These are phyloP conservation scores for Podila epigama DNA, from an alignment of 192 early-diverging fungal genomes.

Conservation along the genomic window DNA sequence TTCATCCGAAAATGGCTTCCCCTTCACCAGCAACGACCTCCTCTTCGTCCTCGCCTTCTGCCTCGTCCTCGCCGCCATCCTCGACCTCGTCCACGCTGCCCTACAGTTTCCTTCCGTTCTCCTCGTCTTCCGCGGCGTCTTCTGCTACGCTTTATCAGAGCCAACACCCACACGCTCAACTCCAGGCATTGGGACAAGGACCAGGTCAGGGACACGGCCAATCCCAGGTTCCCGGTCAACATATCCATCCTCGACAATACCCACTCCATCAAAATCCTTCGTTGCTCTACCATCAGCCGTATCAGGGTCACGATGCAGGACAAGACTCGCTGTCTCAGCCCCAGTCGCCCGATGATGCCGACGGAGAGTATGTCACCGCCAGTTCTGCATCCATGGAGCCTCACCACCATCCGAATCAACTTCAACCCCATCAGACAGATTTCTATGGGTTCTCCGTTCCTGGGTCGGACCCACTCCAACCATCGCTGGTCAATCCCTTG, in stretches of 20 bases:
- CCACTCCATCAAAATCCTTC: background rate
- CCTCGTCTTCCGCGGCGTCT: background rate
- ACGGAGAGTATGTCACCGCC: background rate
- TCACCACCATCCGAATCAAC: too few species aligned
- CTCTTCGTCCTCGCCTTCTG: background rate
- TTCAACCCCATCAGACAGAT: background rate
- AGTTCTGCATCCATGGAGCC: background rate
- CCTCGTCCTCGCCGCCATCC: constrained; percentile 1
- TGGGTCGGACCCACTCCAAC: background rate
- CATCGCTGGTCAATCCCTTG: background rate
- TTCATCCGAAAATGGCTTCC: background rate
- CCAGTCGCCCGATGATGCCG: background rate
- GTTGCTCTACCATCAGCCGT: background rate
- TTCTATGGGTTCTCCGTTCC: background rate
- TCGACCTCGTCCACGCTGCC: background rate
- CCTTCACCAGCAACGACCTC: constrained; percentile 1
- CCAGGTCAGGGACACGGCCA: too few species aligned
- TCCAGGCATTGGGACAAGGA: background rate
- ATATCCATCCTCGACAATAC: background rate
- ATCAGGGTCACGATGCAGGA: background rate
- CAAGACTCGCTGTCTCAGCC: background rate
- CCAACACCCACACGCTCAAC: too few species aligned
- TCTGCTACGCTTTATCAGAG: background rate
- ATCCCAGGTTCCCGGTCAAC: too few species aligned
- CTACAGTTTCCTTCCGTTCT: background rate